Conservation (phyloP, 176 grass and related monocot species). For the Eleusine coracana region DNA sequence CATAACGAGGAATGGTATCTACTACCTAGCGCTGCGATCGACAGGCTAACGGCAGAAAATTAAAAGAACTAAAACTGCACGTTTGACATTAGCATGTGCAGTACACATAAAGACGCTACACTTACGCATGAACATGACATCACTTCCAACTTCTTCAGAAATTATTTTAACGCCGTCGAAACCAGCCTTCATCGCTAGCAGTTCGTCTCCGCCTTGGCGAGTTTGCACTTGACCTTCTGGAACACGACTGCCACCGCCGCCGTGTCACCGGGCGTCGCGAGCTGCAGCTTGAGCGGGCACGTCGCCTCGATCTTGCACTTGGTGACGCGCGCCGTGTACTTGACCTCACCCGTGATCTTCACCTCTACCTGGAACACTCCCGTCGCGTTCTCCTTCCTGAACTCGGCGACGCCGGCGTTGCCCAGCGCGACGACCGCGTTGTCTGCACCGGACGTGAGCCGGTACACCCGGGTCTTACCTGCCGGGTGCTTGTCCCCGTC, state of each 20-base stretch:
- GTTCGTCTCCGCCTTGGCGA: constrained; percentile 38
- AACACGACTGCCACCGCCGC: background rate
- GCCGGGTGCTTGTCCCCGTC: background rate
- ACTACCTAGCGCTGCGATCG: too few relatives aligned
- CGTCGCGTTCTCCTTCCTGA: constrained; percentile 35
- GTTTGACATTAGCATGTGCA: too few relatives aligned
- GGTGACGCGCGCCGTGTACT: background rate
- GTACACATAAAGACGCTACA: too few relatives aligned
- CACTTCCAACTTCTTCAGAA: too few relatives aligned
- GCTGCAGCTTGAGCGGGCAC: constrained; percentile 44
- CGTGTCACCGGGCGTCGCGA: background rate
- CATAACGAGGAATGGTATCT: too few relatives aligned
- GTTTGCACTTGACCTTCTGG: constrained; percentile 35
- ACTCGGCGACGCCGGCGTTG: constrained; percentile 27
- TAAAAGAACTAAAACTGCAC: too few relatives aligned
- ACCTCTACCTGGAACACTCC: constrained; percentile 44
- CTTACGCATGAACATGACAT: too few relatives aligned
- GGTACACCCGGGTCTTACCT: constrained; percentile 30
- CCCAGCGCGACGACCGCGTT: background rate
- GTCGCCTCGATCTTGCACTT: constrained; percentile 33
- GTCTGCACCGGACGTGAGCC: background rate
- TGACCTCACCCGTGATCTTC: background rate
- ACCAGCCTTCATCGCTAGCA: background rate
- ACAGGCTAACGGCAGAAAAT: too few relatives aligned
- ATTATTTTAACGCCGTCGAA: too few relatives aligned